Evolutionary conservation across 1,139 yeast species (phyloP).

Genomic region (Pichia sp.): DNA sequence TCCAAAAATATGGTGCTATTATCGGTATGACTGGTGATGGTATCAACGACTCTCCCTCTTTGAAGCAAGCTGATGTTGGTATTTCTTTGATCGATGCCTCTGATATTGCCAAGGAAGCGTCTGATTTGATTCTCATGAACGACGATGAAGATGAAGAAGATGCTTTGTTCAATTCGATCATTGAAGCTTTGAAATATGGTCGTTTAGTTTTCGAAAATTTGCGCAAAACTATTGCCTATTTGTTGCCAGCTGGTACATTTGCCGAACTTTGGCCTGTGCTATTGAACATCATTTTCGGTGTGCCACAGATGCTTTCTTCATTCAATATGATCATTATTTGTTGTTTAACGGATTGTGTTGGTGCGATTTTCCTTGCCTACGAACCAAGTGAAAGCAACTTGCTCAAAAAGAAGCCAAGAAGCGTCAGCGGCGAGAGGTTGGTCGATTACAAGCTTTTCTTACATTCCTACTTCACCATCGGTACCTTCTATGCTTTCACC

Average conservation of each 20-base stretch:
- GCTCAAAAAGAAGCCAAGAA: constrained; percentile 42
- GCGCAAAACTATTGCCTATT: constrained; percentile 46
- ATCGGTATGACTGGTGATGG: constrained; percentile 63
- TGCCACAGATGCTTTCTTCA: constrained; percentile 49
- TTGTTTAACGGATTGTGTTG: constrained; percentile 46
- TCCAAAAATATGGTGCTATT: constrained; percentile 65
- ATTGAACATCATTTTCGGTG: constrained; percentile 45
- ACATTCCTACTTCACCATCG: constrained; percentile 45
- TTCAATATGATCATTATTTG: constrained; percentile 51
- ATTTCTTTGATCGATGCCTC: constrained; percentile 49
- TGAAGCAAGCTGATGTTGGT: constrained; percentile 70
- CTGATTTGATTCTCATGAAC: constrained; percentile 33
- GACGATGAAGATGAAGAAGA: constrained; percentile 35
- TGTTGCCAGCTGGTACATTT: constrained; percentile 52
- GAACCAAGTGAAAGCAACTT: constrained; percentile 45
- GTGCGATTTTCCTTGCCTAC: constrained; percentile 43
- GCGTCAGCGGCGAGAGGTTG: constrained; percentile 41
- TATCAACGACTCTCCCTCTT: constrained; percentile 74
- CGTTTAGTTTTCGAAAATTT: constrained; percentile 51
- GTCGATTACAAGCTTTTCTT: constrained; percentile 40
- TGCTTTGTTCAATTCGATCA: constrained; percentile 42
- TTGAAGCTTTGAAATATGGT: constrained; percentile 46
- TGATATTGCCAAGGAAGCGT: constrained; percentile 56
- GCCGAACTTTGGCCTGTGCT: constrained; percentile 53
- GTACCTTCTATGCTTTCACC: constrained; percentile 41